phyloP scores from a whole-genome alignment of 352 stramenopile genomes.

The Globisporangium okanoganense region DNA sequence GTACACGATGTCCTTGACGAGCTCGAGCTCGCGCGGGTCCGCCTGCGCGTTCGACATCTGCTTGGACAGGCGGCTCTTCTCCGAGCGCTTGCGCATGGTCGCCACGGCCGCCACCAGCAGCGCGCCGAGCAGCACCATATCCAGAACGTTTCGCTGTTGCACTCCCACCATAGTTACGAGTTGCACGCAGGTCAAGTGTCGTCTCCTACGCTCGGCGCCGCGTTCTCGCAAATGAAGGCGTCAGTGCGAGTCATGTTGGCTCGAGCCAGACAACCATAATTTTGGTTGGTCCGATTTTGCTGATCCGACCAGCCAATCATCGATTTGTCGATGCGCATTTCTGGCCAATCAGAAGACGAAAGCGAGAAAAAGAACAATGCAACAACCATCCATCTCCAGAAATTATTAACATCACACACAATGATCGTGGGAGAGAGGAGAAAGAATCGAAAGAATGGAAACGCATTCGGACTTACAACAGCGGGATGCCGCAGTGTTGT shows the following conservation, averaged over 20 bases:
- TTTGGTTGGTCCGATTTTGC: slow-evolving; percentile 5
- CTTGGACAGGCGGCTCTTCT: slow-evolving; percentile 35
- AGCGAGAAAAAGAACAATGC: slow-evolving; percentile 4
- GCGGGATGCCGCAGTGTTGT: background rate
- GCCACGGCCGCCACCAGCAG: slow-evolving; percentile 45
- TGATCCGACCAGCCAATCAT: background rate
- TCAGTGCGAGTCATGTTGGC: background rate
- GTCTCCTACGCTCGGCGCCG: background rate
- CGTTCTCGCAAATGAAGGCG: background rate
- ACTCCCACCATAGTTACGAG: slow-evolving; percentile 26
- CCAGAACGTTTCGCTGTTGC: slow-evolving; percentile 29
- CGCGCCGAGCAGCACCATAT: slow-evolving; percentile 40
- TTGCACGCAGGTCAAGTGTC: background rate
- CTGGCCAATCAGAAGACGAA: background rate
- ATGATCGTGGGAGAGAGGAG: background rate
- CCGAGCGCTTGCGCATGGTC: slow-evolving; percentile 41
- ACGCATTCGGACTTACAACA: background rate
- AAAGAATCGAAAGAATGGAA: background rate
- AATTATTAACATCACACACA: background rate
- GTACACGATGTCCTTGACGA: slow-evolving; percentile 85
- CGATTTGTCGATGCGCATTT: background rate
- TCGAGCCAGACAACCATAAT: background rate
- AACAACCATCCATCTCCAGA: background rate
- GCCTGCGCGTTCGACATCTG: slow-evolving; percentile 40
- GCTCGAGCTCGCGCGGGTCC: slow-evolving; percentile 61